Base-by-base conservation (phyloP, 2,329 filamentous ascomycete species). In the Ophiostoma quercus region DNA sequence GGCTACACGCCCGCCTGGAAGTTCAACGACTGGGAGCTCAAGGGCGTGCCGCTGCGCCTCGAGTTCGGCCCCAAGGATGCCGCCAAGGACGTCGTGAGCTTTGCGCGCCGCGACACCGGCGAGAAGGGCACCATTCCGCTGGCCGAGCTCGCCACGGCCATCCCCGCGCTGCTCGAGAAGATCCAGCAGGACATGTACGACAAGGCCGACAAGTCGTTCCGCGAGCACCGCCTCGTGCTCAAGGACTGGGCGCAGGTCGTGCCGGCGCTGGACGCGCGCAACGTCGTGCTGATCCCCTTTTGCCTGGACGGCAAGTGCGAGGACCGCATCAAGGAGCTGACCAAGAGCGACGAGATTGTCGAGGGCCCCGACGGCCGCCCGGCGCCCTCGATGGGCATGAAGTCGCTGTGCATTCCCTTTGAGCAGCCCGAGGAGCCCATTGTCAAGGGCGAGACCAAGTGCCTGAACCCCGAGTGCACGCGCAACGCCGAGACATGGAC, bases 1-100 rank as follows among this genome's bases (percentile, higher is more conserved):
- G 91, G 91, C 74, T 97, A 98, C 88, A 88, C 93, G 72, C 94
- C 95, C 54, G 93, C 92, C 74, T 98, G 91, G 89, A 99, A 99
- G 81, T 99, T 99, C 84, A 96, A 96, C 81, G 94, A 99, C 81
- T 97, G 93, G 92, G 96, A 99, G 80, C 85, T 98, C 75, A 96
- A 94, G 82, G 95, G 96, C 78, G 91, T 98, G 60, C 95, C 96
- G 66, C 87, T 99, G 51, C 91, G 95, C 71, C 85, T 99, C 71
- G 95, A 99, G 80, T 97, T 97, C 77, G 96, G 96, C 6, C 94
- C 95, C 76, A 96, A 96, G 81, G 95, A 98, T 78, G 90, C 90
- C 14, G 92, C 91, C 73, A 92, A 94, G 78, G 87, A 90, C 71
- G 91, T 94, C 60, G 90, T 98, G 74, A 92, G 90, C 73, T 92